A percentile compares a stretch with the other conserved stretches of the same genome.
Conservation (phyloP, 2,329 filamentous ascomycete genomes). For the Monosporascus sp. region DNA sequence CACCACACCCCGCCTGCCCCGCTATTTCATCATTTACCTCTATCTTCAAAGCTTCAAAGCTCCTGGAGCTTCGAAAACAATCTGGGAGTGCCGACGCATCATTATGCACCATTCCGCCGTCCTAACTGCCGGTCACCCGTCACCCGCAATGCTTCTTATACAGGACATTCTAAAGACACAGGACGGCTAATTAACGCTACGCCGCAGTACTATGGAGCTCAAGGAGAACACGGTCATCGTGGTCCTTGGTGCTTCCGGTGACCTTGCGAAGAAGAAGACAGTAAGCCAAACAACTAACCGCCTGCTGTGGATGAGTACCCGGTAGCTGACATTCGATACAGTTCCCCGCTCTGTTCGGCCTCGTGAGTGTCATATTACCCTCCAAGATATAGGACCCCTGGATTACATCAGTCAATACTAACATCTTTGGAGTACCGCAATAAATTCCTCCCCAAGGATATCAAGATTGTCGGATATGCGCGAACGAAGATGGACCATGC, state of each 20-base stretch:
- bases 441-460: slow-evolving; percentile 95
- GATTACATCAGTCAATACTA: slow-evolving; percentile 9
- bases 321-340: slow-evolving; percentile 37
- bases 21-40: slow-evolving; percentile 23
- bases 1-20: slow-evolving; percentile 24
- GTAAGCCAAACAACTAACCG: slow-evolving; percentile 46
- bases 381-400: background rate
- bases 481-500: slow-evolving; percentile 98
- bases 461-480: slow-evolving; percentile 97
- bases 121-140: background rate
- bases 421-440: slow-evolving; percentile 72
- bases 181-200: slow-evolving; percentile 19
- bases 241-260: slow-evolving; percentile 93
- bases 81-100: slow-evolving; percentile 1
- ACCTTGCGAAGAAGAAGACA: slow-evolving; percentile 99
- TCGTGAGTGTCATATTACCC: slow-evolving; percentile 61
- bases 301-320: slow-evolving; percentile 4
- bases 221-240: slow-evolving; percentile 98
- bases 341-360: slow-evolving; percentile 95
- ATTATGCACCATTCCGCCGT: slow-evolving; percentile 13
- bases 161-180: background rate
- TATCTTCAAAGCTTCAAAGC: slow-evolving; percentile 7
- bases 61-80: slow-evolving; percentile 4
- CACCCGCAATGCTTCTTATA: background rate
- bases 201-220: slow-evolving; percentile 75